phyloP scores from a whole-genome alignment of 1,139 yeast genomes.

The Scheffersomyces stambukii region DNA sequence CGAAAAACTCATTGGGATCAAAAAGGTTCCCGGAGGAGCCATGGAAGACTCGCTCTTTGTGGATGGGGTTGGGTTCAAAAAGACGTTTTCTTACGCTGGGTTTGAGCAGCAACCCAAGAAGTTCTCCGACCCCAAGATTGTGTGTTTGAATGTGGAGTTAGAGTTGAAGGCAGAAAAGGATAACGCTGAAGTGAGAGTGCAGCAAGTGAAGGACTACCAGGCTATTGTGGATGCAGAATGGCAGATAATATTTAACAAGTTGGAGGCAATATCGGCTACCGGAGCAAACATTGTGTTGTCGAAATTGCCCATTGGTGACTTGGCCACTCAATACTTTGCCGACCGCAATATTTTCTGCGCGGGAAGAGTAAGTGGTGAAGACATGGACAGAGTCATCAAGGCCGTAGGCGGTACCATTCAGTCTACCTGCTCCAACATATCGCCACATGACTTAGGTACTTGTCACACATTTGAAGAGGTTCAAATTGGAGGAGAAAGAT shows the following conservation, averaged over 20 bases:
- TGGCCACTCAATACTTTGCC: slow-evolving; percentile 97
- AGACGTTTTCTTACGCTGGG: slow-evolving; percentile 96
- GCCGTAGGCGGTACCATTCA: slow-evolving; percentile 95
- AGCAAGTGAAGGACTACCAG: slow-evolving; percentile 90
- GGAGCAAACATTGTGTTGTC: slow-evolving; percentile 94
- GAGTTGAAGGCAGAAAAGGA: slow-evolving; percentile 98
- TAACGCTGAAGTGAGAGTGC: slow-evolving; percentile 98
- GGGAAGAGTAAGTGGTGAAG: slow-evolving; percentile 86
- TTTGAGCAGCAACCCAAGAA: slow-evolving; percentile 97
- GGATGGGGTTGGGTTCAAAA: slow-evolving; percentile 94
- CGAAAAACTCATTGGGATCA: slow-evolving; percentile 88
- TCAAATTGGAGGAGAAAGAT: slow-evolving; percentile 94
- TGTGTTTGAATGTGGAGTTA: slow-evolving; percentile 84
- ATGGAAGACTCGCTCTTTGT: slow-evolving; percentile 89
- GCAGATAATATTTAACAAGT: slow-evolving; percentile 85
- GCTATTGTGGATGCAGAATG: slow-evolving; percentile 98
- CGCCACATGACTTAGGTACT: slow-evolving; percentile 69
- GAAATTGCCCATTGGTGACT: slow-evolving; percentile 94
- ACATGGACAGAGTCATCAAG: slow-evolving; percentile 85
- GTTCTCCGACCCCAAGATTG: slow-evolving; percentile 74
- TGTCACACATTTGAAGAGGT: slow-evolving; percentile 86
- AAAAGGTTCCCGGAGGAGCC: slow-evolving; percentile 94
- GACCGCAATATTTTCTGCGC: slow-evolving; percentile 97
- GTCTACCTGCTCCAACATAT: slow-evolving; percentile 81
- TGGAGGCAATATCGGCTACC: slow-evolving; percentile 73